Base-by-base conservation (phyloP, 345 rosid species). In the Euphorbia pulcherrima region DNA sequence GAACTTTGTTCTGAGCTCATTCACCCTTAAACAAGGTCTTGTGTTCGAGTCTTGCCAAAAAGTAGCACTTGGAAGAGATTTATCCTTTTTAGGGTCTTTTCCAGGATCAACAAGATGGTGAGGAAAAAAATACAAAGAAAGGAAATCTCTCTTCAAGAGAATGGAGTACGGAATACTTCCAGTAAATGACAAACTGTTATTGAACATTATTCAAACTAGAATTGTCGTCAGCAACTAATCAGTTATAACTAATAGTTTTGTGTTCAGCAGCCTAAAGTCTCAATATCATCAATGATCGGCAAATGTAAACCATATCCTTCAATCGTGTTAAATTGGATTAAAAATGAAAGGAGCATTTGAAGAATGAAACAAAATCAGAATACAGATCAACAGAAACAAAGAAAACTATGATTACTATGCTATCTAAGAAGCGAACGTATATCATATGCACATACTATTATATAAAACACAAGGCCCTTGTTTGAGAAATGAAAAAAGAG, bases 231-330 rank as follows among this genome's bases (percentile, higher is more conserved):
- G 47, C 47, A 41, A 41, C 47, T 41, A 41, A 41, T 41, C n/a
- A n/a, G n/a, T n/a, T n/a, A n/a, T n/a, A n/a, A n/a, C n/a, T n/a
- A n/a, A n/a, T n/a, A n/a, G n/a, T n/a, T n/a, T n/a, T n/a, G n/a
- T n/a, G n/a, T n/a, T 64, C 58, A 50, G 68, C 56, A 65, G 46
- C 33, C 46, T 28, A 52, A 11, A 51, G 33, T 52, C 48, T 35
- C 50, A 26, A 53, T 41, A 54, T 53, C 61, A 67, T 53, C 41
- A 53, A 30, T 10, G 23, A 20, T 8, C 14, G 14, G 50, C 18
- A 61, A 13, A 40, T 60, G 21, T 9, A 35, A 23, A 37, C 41
- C 28, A 65, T 47, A 17, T 46, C 24, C 59, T 46, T 63, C 7
- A 21, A 12, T n/a, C 30, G 44, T 65, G 46, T 65, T 13, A 30